These are phyloP conservation scores for Rhizopogon roseolus DNA, from an alignment of 768 basidiomycete species.

Conservation along the genomic window DNA sequence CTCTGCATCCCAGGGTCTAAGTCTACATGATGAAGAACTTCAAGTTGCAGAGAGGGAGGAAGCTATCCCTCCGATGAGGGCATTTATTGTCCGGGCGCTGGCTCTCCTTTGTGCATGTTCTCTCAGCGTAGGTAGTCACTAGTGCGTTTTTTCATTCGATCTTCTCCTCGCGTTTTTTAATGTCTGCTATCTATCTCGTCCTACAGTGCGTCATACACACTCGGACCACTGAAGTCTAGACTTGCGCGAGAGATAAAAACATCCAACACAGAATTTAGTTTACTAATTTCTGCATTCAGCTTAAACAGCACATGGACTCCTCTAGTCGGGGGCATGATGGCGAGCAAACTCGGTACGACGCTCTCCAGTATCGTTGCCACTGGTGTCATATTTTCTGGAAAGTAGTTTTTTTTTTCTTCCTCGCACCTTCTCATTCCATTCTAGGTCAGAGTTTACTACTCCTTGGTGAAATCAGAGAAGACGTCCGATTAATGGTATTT, in stretches of 20 bases:
- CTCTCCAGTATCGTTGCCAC: constrained; percentile 71
- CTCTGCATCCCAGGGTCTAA: no score
- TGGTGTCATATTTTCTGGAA: constrained; percentile 61
- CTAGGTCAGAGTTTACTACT: constrained; percentile 65
- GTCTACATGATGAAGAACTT: background rate
- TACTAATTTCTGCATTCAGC: constrained; percentile 72
- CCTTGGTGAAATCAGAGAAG: constrained; percentile 53
- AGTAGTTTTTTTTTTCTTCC: constrained; percentile 4
- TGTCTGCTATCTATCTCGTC: background rate
- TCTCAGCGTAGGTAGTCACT: constrained; percentile 73
- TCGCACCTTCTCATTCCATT: constrained; percentile 4
- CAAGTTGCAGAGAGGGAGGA: background rate
- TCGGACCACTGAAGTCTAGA: constrained; percentile 75
- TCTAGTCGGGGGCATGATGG: constrained; percentile 68
- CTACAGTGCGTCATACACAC: constrained; percentile 61
- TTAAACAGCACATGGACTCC: constrained; percentile 78
- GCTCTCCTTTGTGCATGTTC: constrained; percentile 71
- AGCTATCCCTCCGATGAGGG: constrained; percentile 23
- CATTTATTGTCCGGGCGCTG: constrained; percentile 48
- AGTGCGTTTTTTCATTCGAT: constrained; percentile 36
- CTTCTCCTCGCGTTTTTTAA: background rate
- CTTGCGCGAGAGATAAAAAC: constrained; percentile 67
- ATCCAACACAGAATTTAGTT: constrained; percentile 71
- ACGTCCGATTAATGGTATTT: constrained; percentile 64
- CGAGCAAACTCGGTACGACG: constrained; percentile 68